Base-by-base conservation (phyloP, 805 yeast species). In the Yarrowia sp. region DNA sequence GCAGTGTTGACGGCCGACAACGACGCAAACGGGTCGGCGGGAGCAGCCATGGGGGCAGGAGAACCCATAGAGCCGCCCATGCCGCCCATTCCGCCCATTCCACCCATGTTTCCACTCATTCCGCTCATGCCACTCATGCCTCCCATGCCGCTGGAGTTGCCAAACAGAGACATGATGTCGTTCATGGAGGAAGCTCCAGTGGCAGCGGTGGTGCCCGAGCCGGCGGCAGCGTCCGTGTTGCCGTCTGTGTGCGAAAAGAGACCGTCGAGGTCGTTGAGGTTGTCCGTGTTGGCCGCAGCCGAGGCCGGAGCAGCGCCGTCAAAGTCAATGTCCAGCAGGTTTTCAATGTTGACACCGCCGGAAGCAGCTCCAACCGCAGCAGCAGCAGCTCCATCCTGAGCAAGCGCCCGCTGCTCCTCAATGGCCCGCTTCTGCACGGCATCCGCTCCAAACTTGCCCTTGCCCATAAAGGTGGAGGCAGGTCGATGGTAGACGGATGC, bases 401-500 rank as follows among this genome's bases (percentile, higher is more conserved):
- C 97, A 69, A 87, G 77, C 67, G 83, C 85, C 68, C 85, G 86
- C 74, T 90, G 83, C 73, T 92, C 98, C 69, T 89, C 91, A 54
- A 92, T 79, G 64, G 85, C 86, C 67, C 79, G 78, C 24, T 77
- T 73, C 65, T 74, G 76, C 28, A 78, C 76, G 11, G 76, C 79
- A 28, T 75, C 79, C n/a, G 77, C 68, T 64, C 79, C 80, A 68
- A 69, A 76, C 66, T 74, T 69, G 38, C 79, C 80, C 33, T 77
- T 72, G 65, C 82, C 82, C 68, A 85, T 78, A 71, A 88, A 88
- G 35, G 85, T 79, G 19, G 84, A 78, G 5, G 89, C 85, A 12
- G 98, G 96, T 72, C 88, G 88, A 75, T 89, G 96, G 72, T 90
- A 90, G 2, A 95, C 95, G 0, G 98, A 90, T 40, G 97, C 87